Percentiles rank a stretch among this genome's conserved stretches.
phyloP scores from a whole-genome alignment of 768 basidiomycete genomes.

The Dioszegia hungarica region DNA sequence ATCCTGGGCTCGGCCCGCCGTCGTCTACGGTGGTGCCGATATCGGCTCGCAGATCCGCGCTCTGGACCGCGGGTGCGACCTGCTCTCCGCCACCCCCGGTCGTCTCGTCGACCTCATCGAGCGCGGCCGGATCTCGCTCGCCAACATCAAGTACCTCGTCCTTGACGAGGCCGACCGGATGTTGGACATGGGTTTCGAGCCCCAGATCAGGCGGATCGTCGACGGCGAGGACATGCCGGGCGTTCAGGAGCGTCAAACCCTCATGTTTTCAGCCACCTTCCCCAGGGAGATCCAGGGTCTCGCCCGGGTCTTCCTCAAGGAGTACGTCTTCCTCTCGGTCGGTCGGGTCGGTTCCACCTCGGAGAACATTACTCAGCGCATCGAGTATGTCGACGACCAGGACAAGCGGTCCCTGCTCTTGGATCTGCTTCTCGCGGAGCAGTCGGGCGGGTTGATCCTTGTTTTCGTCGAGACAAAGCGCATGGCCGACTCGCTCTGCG shows the following conservation, averaged over 20 bases:
- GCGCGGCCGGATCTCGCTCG: slow-evolving; percentile 90
- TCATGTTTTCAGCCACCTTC: slow-evolving; percentile 99
- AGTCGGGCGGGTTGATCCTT: slow-evolving; percentile 73
- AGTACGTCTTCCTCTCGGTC: slow-evolving; percentile 97
- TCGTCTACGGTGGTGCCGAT: slow-evolving; percentile 98
- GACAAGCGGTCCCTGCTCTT: slow-evolving; percentile 97
- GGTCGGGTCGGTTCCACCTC: slow-evolving; percentile 97
- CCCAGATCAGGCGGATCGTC: slow-evolving; percentile 95
- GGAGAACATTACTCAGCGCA: slow-evolving; percentile 98
- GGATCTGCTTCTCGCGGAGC: slow-evolving; percentile 80
- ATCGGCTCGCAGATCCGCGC: slow-evolving; percentile 89
- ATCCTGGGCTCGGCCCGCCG: slow-evolving; percentile 97
- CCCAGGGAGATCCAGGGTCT: slow-evolving; percentile 85
- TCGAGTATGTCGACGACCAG: slow-evolving; percentile 94
- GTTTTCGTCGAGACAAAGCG: slow-evolving; percentile 99
- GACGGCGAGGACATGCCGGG: slow-evolving; percentile 99
- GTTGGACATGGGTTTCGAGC: slow-evolving; percentile 99
- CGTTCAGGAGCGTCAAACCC: slow-evolving; percentile 81
- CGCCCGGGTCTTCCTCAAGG: slow-evolving; percentile 52
- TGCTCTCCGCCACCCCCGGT: slow-evolving; percentile 93
- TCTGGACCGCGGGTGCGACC: slow-evolving; percentile 94
- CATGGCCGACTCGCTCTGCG: slow-evolving; percentile 97
- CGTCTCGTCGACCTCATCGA: slow-evolving; percentile 98
- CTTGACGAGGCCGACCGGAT: slow-evolving; percentile 99
- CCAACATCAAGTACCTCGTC: slow-evolving; percentile 95